Conservation (phyloP, 306 rosid genomes). For the Vigna reflexopilosa region DNA sequence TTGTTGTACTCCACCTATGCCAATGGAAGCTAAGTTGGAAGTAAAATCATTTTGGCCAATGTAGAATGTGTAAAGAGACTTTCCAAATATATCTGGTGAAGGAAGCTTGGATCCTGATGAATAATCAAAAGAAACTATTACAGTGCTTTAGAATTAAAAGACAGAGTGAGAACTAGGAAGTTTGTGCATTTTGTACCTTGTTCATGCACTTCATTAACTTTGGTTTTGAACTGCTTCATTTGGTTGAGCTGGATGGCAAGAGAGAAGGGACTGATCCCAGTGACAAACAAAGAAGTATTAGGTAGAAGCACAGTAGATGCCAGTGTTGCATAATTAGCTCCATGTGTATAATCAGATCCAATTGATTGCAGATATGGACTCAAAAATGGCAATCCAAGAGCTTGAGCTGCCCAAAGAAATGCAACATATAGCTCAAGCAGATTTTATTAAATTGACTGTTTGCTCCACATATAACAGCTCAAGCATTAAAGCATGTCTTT, state of each 20-base stretch:
- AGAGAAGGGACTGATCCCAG: slow-evolving; percentile 78
- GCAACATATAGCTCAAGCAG: slow-evolving; percentile 1
- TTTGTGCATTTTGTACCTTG: slow-evolving; percentile 51
- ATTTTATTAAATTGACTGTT: not conserved
- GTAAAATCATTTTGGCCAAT: slow-evolving; percentile 95
- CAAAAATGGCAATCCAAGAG: slow-evolving; percentile 74
- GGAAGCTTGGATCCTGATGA: slow-evolving; percentile 66
- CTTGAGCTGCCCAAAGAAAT: slow-evolving; percentile 66
- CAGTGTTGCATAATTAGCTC: slow-evolving; percentile 80
- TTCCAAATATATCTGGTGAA: slow-evolving; percentile 66
- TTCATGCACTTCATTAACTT: slow-evolving; percentile 39
- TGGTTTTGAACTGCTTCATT: slow-evolving; percentile 45
- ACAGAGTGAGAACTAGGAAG: not conserved
- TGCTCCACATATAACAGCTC: not conserved
- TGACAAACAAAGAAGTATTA: slow-evolving; percentile 52
- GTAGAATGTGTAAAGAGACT: slow-evolving; percentile 76
- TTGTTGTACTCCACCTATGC: slow-evolving; percentile 67
- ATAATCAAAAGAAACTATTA: slow-evolving; percentile 29
- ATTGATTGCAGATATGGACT: slow-evolving; percentile 87
- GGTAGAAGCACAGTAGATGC: slow-evolving; percentile 93
- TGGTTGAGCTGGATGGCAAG: slow-evolving; percentile 94
- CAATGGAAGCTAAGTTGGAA: slow-evolving; percentile 67
- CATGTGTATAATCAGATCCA: slow-evolving; percentile 72
- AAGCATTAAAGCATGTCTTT: not conserved
- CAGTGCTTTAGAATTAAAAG: not conserved